Evolutionary conservation across 2,329 filamentous ascomycete genomes (phyloP), one percentile per base, ranked within the genome.

Genomic region (Xylariaceae sp.): DNA sequence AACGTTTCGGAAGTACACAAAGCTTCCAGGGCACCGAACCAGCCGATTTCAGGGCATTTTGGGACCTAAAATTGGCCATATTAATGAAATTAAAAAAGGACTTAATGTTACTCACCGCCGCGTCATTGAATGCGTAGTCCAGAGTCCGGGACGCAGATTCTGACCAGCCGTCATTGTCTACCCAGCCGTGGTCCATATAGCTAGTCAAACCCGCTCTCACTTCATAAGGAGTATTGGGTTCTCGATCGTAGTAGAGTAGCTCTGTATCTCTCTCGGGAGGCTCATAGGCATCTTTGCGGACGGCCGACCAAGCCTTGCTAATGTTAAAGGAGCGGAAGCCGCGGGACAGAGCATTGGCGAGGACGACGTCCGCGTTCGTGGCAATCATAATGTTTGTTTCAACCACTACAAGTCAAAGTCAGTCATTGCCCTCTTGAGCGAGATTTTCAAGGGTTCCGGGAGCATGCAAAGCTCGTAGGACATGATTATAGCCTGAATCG

Each of bases 361-460:
- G 65, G 2, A 81, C 75, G 1, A 73, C 78, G 44, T 80, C 78
- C 12, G 76, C 78, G 54, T 80, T 78, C 0, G 78, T 80, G 1
- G 77, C 77, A 31, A 80, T 78, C 78, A 80, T 81, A 58, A 79
- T 80, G 65, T 80, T 80, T 1, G 77, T 80, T 60, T 80, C 78
- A 4, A 80, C 71, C 56, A 80, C n/a, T n/a, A n/a, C n/a, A n/a
- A n/a, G n/a, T n/a, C n/a, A n/a, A n/a, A n/a, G n/a, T n/a, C n/a
- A n/a, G n/a, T n/a, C n/a, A n/a, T n/a, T n/a, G n/a, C n/a, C n/a
- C n/a, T n/a, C n/a, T n/a, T n/a, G n/a, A n/a, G n/a, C n/a, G n/a
- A n/a, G n/a, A n/a, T n/a, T n/a, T n/a, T n/a, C n/a, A n/a, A n/a
- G n/a, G n/a, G n/a, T n/a, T n/a, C n/a, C n/a, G n/a, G n/a, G n/a